Evolutionary conservation across 2,329 filamentous ascomycete genomes (phyloP).

Genomic region (Fusarium tuaranense): DNA sequence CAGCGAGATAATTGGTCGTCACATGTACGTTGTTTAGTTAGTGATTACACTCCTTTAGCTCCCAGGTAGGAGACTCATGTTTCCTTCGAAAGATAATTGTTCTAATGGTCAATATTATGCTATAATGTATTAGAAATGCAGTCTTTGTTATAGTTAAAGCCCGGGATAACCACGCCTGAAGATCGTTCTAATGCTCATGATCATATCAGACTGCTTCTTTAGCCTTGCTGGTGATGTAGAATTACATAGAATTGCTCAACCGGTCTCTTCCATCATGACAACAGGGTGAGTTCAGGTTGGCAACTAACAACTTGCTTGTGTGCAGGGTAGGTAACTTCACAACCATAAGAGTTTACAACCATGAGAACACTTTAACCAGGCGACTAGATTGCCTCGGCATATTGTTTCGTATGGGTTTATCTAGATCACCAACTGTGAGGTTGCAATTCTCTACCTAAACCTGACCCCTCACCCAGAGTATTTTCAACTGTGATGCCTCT

Average conservation of each 20-base stretch:
- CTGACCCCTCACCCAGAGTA: too few relatives aligned
- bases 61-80: background rate
- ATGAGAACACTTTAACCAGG: too few relatives aligned
- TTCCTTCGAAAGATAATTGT: too few relatives aligned
- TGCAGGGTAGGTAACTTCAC: background rate
- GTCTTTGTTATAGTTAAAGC: too few relatives aligned
- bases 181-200: too few relatives aligned
- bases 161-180: too few relatives aligned
- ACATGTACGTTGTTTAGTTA: background rate
- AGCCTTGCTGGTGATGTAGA: background rate
- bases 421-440: background rate
- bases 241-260: background rate
- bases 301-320: background rate
- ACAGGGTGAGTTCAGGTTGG: background rate
- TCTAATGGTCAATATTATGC: too few relatives aligned
- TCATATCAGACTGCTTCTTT: background rate
- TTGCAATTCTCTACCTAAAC: too few relatives aligned
- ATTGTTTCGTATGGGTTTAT: background rate
- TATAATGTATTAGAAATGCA: too few relatives aligned
- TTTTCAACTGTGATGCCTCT: background rate
- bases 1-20: constrained; percentile 20
- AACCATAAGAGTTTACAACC: background rate
- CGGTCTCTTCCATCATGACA: background rate
- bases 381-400: background rate
- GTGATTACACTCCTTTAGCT: background rate